These are phyloP conservation scores for Umbelopsis sp. DNA, from an alignment of 371 early-diverging fungal species.

Conservation along the genomic window DNA sequence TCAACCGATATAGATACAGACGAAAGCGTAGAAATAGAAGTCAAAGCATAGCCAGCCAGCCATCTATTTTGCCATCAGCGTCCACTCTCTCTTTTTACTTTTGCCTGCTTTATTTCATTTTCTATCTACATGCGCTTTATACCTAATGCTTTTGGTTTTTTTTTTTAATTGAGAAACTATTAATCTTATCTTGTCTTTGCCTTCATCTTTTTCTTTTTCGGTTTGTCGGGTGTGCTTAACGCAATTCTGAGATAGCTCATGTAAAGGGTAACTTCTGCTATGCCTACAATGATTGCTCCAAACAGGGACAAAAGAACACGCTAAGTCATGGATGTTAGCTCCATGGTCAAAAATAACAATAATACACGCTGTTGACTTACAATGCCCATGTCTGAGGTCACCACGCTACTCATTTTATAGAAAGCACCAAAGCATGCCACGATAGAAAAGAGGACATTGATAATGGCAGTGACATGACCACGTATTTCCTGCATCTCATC, in stretches of 20 bases:
- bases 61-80: too few species aligned
- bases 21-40: neutral
- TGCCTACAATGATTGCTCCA: conserved; percentile 56
- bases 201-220: conserved; percentile 27
- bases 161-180: neutral
- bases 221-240: conserved; percentile 27
- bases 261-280: conserved; percentile 58
- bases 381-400: conserved; percentile 59
- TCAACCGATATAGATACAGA: conserved; percentile 14
- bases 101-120: too few species aligned
- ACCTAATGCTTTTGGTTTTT: neutral
- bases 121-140: neutral
- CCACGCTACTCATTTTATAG: conserved; percentile 53
- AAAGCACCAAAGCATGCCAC: conserved; percentile 66
- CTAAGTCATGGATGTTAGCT: conserved; percentile 29
- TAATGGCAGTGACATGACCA: conserved; percentile 56
- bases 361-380: conserved; percentile 41
- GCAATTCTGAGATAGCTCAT: conserved; percentile 35
- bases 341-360: neutral
- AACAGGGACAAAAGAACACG: conserved; percentile 54
- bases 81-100: too few species aligned
- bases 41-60: neutral
- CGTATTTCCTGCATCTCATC: conserved; percentile 55
- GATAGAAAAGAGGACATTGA: conserved; percentile 68
- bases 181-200: neutral